Conservation (phyloP, 1,139 yeast species). For the Candida pseudocylindracea region DNA sequence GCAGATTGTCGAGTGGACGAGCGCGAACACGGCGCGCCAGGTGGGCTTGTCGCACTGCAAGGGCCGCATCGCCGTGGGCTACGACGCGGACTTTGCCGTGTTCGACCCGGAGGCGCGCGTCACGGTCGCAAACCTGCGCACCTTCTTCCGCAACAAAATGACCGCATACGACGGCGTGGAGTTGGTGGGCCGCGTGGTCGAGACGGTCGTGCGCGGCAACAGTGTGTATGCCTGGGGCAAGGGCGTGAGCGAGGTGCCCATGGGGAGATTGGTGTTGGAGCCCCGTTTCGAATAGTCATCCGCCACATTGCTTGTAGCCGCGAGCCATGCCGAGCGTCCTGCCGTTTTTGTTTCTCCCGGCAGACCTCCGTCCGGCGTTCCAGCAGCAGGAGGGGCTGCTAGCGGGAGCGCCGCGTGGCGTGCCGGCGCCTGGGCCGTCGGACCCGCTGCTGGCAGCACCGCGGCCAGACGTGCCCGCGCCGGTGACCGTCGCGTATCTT, state of each 20-base stretch:
- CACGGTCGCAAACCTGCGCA: conserved; percentile 30
- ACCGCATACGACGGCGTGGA: conserved; percentile 65
- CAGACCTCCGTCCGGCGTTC: no score
- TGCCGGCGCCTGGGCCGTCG: no score
- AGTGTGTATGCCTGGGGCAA: conserved; percentile 37
- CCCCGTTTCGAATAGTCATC: conserved; percentile 12
- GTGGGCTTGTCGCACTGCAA: conserved; percentile 55
- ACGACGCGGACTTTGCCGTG: conserved; percentile 72
- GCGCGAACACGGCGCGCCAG: conserved; percentile 66
- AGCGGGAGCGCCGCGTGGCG: no score
- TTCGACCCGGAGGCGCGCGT: conserved; percentile 46
- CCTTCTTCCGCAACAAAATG: conserved; percentile 63
- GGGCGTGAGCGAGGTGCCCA: conserved; percentile 21
- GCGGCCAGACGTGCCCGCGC: no score
- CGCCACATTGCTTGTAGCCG: no score
- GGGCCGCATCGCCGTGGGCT: conserved; percentile 50
- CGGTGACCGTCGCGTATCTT: no score
- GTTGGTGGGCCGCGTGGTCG: conserved; percentile 51
- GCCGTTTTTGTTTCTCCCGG: no score
- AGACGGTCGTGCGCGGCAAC: conserved; percentile 59
- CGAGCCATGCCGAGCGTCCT: no score
- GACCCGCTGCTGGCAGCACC: no score
- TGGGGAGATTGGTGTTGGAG: conserved; percentile 39
- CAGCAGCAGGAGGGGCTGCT: no score
- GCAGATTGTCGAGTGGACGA: conserved; percentile 61